phyloP scores from a whole-genome alignment of 257 asterid species.

The Solanum pimpinellifolium region DNA sequence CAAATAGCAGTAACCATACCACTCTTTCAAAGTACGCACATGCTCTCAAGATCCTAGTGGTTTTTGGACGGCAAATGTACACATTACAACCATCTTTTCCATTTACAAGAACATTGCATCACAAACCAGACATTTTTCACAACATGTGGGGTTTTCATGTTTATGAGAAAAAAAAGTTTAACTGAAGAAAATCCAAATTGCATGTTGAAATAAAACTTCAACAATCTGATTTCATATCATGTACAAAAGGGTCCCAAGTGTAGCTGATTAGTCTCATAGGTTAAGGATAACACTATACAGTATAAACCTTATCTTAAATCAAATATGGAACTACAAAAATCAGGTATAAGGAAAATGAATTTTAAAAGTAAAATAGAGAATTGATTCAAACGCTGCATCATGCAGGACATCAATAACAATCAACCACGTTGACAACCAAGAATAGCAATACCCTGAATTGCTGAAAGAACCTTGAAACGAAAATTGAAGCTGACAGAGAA shows the following conservation, averaged over 20 bases:
- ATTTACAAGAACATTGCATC: background rate
- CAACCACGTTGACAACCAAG: background rate
- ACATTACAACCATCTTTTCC: background rate
- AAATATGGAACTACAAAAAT: background rate
- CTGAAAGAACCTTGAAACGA: background rate
- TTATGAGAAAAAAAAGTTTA: background rate
- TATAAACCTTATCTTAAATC: background rate
- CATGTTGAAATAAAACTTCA: background rate
- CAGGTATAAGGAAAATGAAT: background rate
- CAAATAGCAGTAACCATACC: background rate
- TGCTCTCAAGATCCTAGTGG: background rate
- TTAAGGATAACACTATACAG: background rate
- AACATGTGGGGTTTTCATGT: background rate
- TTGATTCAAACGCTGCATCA: background rate
- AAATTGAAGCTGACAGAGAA: background rate
- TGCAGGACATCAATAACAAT: background rate
- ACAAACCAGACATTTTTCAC: background rate
- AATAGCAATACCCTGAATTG: background rate
- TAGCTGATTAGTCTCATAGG: background rate
- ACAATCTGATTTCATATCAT: background rate
- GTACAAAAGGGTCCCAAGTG: background rate
- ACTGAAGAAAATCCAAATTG: background rate
- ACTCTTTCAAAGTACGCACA: background rate
- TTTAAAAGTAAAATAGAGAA: no score
- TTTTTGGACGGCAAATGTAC: background rate